These are phyloP conservation scores for Neocatenulostroma microsporum DNA, from an alignment of 2,329 filamentous ascomycete genomes.

Conservation along the genomic window DNA sequence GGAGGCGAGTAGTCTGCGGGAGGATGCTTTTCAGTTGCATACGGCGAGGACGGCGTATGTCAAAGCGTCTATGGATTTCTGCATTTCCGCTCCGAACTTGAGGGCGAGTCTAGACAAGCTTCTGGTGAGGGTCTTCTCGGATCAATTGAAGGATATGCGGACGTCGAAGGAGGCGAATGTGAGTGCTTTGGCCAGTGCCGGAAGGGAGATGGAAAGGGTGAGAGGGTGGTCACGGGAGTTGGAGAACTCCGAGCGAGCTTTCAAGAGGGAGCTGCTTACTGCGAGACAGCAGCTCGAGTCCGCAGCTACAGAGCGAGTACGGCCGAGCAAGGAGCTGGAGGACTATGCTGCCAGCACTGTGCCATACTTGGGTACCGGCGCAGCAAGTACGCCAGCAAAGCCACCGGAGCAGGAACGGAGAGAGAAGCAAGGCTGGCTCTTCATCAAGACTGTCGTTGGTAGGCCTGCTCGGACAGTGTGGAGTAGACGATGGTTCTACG, in stretches of 20 bases:
- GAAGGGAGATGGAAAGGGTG: constrained; percentile 79
- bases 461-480: constrained; percentile 87
- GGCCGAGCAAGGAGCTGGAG: constrained; percentile 85
- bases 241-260: constrained; percentile 77
- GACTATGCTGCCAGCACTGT: constrained; percentile 88
- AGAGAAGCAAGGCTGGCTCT: constrained; percentile 95
- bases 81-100: constrained; percentile 76
- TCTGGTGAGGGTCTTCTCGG: constrained; percentile 73
- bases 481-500: constrained; percentile 90
- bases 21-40: constrained; percentile 93
- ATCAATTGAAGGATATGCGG: constrained; percentile 83
- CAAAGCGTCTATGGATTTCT: constrained; percentile 89
- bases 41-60: constrained; percentile 87
- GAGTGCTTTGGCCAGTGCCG: constrained; percentile 57
- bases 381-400: constrained; percentile 47
- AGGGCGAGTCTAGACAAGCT: constrained; percentile 77
- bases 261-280: constrained; percentile 70
- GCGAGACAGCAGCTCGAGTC: constrained; percentile 79
- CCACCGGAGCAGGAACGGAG: constrained; percentile 38
- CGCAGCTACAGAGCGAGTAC: constrained; percentile 58
- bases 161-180: constrained; percentile 58
- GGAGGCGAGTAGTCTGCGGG: constrained; percentile 79
- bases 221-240: constrained; percentile 91
- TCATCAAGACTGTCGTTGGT: constrained; percentile 69
- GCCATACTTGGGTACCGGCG: constrained; percentile 68